Percentiles rank a stretch among this genome's conserved stretches.
Conservation (phyloP, 495 filamentous ascomycete genomes). For the Tuber calosporum region DNA sequence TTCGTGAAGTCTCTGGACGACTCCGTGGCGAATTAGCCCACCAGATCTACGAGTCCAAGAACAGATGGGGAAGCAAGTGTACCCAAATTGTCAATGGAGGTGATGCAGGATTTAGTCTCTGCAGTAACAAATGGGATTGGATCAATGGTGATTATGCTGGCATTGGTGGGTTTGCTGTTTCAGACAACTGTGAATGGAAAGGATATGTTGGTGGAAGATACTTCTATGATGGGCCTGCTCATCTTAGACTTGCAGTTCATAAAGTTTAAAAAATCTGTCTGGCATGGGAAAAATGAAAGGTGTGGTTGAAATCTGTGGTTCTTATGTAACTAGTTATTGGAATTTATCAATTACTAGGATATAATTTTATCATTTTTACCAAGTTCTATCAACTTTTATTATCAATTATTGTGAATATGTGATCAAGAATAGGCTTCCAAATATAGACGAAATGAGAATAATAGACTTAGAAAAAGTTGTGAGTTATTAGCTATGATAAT, state of each 20-base stretch:
- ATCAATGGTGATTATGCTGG: not conserved
- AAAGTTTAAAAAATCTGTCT: no score
- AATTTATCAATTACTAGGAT: not conserved
- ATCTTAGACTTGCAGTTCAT: not conserved
- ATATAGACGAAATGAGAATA: no score
- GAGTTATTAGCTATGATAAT: no score
- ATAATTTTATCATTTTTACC: no score
- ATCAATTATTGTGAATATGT: no score
- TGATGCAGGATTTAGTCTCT: not conserved
- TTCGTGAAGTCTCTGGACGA: not conserved
- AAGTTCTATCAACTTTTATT: no score
- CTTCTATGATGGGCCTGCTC: accelerated
- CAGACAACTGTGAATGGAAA: not conserved
- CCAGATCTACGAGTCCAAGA: not conserved
- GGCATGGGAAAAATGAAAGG: no score
- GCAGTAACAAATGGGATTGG: not conserved
- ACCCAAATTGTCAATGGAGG: not conserved
- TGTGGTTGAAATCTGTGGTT: not conserved
- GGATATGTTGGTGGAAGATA: not conserved
- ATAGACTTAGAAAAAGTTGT: no score
- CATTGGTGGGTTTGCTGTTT: not conserved
- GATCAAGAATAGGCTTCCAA: no score
- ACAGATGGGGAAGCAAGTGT: not conserved
- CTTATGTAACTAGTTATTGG: not conserved
- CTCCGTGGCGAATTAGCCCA: not conserved